phyloP scores from a whole-genome alignment of 441 rosid genomes.

The Bocquillonia castaneifolia region DNA sequence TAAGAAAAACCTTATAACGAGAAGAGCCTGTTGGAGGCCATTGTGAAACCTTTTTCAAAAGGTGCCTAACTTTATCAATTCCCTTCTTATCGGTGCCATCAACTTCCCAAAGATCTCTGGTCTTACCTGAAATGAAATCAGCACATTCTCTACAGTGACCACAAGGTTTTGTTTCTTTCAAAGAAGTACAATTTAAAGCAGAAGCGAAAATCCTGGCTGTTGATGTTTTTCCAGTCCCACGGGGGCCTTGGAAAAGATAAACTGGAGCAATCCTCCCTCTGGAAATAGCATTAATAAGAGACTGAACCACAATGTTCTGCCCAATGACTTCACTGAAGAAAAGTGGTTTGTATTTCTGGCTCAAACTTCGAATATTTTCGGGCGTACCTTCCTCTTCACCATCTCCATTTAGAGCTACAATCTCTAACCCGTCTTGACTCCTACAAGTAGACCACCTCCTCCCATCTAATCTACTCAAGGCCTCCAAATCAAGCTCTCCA shows the following conservation, averaged over 20 bases:
- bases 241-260: slow-evolving; percentile 95
- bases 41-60: slow-evolving; percentile 51
- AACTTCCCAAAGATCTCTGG: slow-evolving; percentile 64
- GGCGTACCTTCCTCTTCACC: slow-evolving; percentile 63
- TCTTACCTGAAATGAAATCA: slow-evolving; percentile 69
- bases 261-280: slow-evolving; percentile 86
- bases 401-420: slow-evolving; percentile 53
- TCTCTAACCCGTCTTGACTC: slow-evolving; percentile 78
- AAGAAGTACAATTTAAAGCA: slow-evolving; percentile 71
- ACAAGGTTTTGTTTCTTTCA: slow-evolving; percentile 74
- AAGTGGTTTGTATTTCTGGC: slow-evolving; percentile 86
- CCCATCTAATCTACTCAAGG: slow-evolving; percentile 93
- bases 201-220: slow-evolving; percentile 83
- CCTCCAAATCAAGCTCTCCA: slow-evolving; percentile 96
- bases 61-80: slow-evolving; percentile 54
- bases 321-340: slow-evolving; percentile 85
- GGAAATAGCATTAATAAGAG: slow-evolving; percentile 65
- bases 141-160: slow-evolving; percentile 74
- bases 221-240: slow-evolving; percentile 95
- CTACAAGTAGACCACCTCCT: slow-evolving; percentile 93
- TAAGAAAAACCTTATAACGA: slow-evolving; percentile 60
- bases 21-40: slow-evolving; percentile 46
- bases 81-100: slow-evolving; percentile 78
- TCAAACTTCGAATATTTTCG: slow-evolving; percentile 64
- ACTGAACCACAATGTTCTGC: slow-evolving; percentile 84